phyloP scores from a whole-genome alignment of 2,329 filamentous ascomycete species.

The Phialophora verrucosa region DNA sequence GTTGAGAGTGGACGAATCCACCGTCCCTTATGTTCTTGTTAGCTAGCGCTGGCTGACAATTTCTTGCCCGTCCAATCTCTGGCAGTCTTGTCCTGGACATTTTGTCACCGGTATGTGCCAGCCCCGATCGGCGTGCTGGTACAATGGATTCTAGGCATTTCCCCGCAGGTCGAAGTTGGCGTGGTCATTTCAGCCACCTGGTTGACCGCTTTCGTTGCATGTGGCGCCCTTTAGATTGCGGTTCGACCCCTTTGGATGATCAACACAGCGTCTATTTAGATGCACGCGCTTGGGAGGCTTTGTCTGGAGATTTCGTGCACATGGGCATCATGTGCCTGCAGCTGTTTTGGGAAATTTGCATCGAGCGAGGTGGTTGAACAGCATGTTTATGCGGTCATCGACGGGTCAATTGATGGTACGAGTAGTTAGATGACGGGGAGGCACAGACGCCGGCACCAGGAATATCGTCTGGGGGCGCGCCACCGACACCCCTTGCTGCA shows the following conservation, averaged over 20 bases:
- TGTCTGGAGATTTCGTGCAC: background rate
- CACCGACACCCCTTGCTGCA: conserved; percentile 3
- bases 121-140: background rate
- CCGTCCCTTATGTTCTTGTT: background rate
- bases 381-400: conserved; percentile 3
- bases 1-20: background rate
- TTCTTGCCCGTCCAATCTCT: background rate
- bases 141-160: background rate
- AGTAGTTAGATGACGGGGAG: conserved; percentile 7
- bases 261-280: background rate
- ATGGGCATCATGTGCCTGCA: background rate
- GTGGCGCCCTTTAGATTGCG: conserved; percentile 11
- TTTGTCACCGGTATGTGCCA: background rate
- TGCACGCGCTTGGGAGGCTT: conserved; percentile 1
- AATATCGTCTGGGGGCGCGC: background rate
- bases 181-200: background rate
- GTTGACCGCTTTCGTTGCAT: background rate
- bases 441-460: background rate
- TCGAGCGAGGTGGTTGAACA: background rate
- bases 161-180: background rate
- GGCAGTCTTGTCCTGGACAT: background rate
- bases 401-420: background rate
- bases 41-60: background rate
- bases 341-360: conserved; percentile 6
- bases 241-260: background rate